Conservation (phyloP, 371 early-diverging fungal genomes). For the Encephalitozoon intestinalis region DNA sequence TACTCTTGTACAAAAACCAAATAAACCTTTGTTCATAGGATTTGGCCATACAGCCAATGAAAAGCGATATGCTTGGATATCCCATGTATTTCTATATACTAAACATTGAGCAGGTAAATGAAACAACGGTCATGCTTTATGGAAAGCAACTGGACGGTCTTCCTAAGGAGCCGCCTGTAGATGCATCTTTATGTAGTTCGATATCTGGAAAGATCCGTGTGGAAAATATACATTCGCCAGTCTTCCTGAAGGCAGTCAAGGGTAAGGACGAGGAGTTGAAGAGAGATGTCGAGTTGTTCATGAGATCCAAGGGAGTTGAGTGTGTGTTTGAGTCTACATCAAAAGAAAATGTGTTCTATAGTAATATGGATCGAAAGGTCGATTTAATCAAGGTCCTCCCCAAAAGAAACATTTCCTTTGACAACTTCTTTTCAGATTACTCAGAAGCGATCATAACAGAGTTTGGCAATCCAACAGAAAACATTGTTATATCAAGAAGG, state of each 20-base stretch:
- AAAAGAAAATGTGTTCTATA: slow-evolving; percentile 49
- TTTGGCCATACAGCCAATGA: too few relatives aligned
- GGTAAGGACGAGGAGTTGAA: background rate
- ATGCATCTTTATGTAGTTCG: background rate
- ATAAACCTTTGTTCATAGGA: background rate
- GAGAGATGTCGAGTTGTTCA: background rate
- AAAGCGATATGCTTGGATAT: background rate
- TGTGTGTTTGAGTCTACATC: background rate
- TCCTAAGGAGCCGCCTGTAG: background rate
- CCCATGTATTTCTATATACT: slow-evolving; percentile 55
- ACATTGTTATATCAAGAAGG: slow-evolving; percentile 54
- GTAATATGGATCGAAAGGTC: slow-evolving; percentile 2
- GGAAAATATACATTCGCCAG: slow-evolving; percentile 28
- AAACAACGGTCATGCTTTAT: slow-evolving; percentile 25
- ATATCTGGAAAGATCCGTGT: background rate
- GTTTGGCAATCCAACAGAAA: slow-evolving; percentile 56
- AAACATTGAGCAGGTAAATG: slow-evolving; percentile 22
- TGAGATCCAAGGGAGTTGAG: background rate
- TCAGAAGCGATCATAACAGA: slow-evolving; percentile 38
- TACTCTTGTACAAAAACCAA: too few relatives aligned
- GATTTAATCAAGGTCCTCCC: slow-evolving; percentile 24
- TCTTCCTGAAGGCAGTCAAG: slow-evolving; percentile 5
- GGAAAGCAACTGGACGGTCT: slow-evolving; percentile 12
- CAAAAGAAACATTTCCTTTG: background rate
- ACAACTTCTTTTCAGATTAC: slow-evolving; percentile 26